phyloP scores from a whole-genome alignment of 2,329 filamentous ascomycete genomes.

The Penicillium brasilianum region DNA sequence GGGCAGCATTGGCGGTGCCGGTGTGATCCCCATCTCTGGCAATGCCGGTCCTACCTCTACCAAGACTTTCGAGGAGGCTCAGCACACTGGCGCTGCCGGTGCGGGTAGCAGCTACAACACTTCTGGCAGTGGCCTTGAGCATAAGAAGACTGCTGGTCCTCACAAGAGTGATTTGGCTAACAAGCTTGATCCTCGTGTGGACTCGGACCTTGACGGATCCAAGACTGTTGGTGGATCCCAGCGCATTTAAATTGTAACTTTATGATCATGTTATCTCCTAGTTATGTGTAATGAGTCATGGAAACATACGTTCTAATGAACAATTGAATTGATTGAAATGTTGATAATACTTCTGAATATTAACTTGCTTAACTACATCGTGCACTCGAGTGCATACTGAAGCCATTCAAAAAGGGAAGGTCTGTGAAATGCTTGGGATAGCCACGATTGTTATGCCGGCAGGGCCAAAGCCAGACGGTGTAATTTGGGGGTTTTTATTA shows the following conservation, averaged over 20 bases:
- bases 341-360: too few species aligned
- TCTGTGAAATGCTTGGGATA: neutral
- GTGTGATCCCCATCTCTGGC: constrained; percentile 16
- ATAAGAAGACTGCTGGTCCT: constrained; percentile 21
- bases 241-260: constrained; percentile 16
- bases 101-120: constrained; percentile 27
- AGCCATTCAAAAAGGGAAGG: neutral
- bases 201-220: constrained; percentile 27
- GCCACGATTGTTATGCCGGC: too few species aligned
- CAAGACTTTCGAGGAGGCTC: constrained; percentile 27
- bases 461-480: too few species aligned
- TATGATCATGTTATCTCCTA: constrained; percentile 7
- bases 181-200: constrained; percentile 30
- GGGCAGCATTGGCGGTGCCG: constrained; percentile 21
- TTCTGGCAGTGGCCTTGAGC: neutral
- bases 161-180: constrained; percentile 24
- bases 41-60: constrained; percentile 24
- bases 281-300: constrained; percentile 8
- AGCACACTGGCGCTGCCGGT: constrained; percentile 12
- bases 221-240: constrained; percentile 24
- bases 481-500: too few species aligned
- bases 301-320: neutral
- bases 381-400: too few species aligned
- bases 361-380: too few species aligned
- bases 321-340: neutral